phyloP scores from a whole-genome alignment of 805 yeast genomes.

The Teunomyces stri region DNA sequence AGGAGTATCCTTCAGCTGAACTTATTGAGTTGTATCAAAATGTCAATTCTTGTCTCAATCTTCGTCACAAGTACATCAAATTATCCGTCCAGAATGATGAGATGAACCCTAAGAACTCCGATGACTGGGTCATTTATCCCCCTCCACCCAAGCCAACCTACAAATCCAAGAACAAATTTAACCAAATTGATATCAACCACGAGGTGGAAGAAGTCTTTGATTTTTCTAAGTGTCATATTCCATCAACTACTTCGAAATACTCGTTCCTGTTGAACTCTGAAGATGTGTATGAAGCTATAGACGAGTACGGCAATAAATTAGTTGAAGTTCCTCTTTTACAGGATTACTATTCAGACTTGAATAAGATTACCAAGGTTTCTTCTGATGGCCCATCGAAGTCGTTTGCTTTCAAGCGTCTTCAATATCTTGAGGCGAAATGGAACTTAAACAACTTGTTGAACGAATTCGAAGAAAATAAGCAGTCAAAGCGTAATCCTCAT shows the following conservation, averaged over 20 bases:
- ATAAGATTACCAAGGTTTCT: conserved; percentile 66
- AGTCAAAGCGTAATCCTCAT: conserved; percentile 90
- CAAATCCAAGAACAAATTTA: conserved; percentile 57
- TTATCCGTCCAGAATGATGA: conserved; percentile 67
- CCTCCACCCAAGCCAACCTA: conserved; percentile 87
- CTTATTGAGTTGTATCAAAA: conserved; percentile 60
- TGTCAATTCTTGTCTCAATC: conserved; percentile 62
- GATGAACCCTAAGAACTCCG: conserved; percentile 76
- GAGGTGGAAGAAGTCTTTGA: conserved; percentile 55
- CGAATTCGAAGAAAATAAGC: conserved; percentile 89
- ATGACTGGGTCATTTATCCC: conserved; percentile 81
- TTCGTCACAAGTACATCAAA: conserved; percentile 73
- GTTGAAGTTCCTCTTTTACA: conserved; percentile 75
- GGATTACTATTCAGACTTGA: conserved; percentile 84
- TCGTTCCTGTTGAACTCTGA: conserved; percentile 51
- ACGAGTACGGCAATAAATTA: conserved; percentile 34
- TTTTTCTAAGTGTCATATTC: conserved; percentile 53
- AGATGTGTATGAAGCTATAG: conserved; percentile 68
- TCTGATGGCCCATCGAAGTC: conserved; percentile 96
- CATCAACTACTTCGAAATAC: conserved; percentile 42
- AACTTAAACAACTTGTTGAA: conserved; percentile 82
- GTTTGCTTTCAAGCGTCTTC: conserved; percentile 90
- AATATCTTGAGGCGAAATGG: conserved; percentile 96
- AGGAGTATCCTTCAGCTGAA: conserved; percentile 66
- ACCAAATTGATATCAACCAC: conserved; percentile 37